Evolutionary conservation across 805 yeast genomes (phyloP), one percentile per base, ranked within the genome.

Genomic region (Yamadazyma paraphyllophila): DNA sequence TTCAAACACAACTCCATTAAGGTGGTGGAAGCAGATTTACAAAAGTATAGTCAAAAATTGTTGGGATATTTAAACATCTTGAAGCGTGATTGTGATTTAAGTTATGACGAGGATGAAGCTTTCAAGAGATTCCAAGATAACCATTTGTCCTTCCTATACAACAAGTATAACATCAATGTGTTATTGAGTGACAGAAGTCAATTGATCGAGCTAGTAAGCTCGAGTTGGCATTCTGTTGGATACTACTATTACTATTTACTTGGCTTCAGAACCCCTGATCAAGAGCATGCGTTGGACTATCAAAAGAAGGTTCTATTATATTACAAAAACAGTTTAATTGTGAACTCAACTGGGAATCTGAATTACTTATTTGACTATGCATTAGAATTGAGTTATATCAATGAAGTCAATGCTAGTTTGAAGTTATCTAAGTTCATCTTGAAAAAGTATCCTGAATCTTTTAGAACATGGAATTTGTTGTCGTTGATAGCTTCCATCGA

Each of bases 381-480:
- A 0, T 69, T 73, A 39, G 63, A 69, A 4, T 61, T 80, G 33
- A 73, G 83, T 1, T 70, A 74, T 47, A 58, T 63, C 15, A 65
- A 77, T 15, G 62, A 73, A 13, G 57, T 74, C 12, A 67, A 64
- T 16, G 71, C 69, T 7, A 68, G 85, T 2, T 57, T 71, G 9
- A 73, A 67, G 47, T 62, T 74, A 38, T 58, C 81, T 48, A 82
- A 80, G 56, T 62, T 67, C 39, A 69, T 79, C 4, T 64, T 82
- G 47, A 77, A 72, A 37, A 62, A 69, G 34, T 71, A 71, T 45
- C 85, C 87, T 0, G 76, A 76, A 35, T 75, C 80, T 41, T 70
- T 82, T 54, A 76, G 76, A 54, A 75, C 82, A 7, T 82, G 92
- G 82, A 86, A 86, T 57, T 65, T 88, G 52, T 65, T 86, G 34